Conservation (phyloP, 169 alveolate genomes). For the Plasmodium reichenowi region DNA sequence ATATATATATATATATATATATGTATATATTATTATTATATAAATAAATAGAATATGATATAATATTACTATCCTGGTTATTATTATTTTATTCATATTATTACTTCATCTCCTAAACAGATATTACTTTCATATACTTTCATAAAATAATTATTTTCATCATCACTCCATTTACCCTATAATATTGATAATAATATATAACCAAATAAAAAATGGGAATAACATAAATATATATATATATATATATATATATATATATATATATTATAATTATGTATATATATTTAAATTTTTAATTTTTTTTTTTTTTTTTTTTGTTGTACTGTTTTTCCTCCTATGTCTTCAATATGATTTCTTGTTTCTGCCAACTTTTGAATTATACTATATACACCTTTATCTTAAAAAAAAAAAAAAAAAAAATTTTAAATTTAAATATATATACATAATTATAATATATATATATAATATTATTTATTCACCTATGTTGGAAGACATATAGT, state of each 20-base stretch:
- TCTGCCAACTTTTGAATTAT: constrained; percentile 37
- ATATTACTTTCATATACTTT: constrained; percentile 39
- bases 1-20: neutral
- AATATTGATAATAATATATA: neutral
- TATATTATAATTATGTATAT: too few relatives aligned
- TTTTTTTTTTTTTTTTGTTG: constrained; percentile 7
- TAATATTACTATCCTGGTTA: too few relatives aligned
- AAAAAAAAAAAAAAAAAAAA: constrained; percentile 3
- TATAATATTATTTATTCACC: constrained; percentile 10
- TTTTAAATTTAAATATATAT: neutral
- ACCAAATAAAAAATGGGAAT: neutral
- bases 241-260: neutral
- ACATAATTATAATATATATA: neutral
- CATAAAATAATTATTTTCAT: constrained; percentile 65
- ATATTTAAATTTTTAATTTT: too few relatives aligned
- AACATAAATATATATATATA: neutral
- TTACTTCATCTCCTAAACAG: constrained; percentile 51
- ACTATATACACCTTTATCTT: constrained; percentile 30
- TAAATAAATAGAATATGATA: too few relatives aligned
- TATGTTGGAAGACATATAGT: constrained; percentile 23
- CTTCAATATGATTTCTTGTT: constrained; percentile 18
- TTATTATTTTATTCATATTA: too few relatives aligned
- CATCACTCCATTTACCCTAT: constrained; percentile 61
- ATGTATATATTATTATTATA: too few relatives aligned
- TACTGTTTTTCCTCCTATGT: constrained; percentile 70